Evolutionary conservation across 148 eudicot species (phyloP).

Genomic region (Chenopodium suecicum): DNA sequence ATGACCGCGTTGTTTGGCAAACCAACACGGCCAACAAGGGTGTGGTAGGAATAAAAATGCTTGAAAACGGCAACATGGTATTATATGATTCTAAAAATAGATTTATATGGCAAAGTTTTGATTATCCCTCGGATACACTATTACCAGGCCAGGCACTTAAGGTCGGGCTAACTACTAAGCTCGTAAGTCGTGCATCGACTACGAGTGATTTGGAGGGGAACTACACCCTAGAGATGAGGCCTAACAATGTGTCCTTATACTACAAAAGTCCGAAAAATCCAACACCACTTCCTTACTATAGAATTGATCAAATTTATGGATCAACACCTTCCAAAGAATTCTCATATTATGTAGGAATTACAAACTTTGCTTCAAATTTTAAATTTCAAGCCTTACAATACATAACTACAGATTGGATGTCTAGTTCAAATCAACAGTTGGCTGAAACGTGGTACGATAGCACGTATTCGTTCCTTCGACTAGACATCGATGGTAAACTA

Average conservation of each 20-base stretch:
- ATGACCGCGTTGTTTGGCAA: conserved; percentile 24
- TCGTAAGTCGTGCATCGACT: conserved; percentile 17
- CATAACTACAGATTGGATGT: neutral
- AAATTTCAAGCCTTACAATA: neutral
- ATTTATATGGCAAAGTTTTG: conserved; percentile 31
- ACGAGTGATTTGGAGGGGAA: conserved; percentile 14
- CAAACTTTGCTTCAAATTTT: neutral
- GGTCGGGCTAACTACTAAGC: neutral
- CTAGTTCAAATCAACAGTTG: neutral
- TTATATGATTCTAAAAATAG: conserved; percentile 13
- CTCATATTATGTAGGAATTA: neutral
- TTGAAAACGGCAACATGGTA: conserved; percentile 25
- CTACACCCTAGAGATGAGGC: conserved; percentile 11
- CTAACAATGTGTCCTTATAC: conserved; percentile 13
- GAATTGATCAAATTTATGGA: neutral
- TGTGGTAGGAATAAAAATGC: conserved; percentile 23
- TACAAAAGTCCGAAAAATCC: conserved; percentile 11
- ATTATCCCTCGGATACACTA: conserved; percentile 27
- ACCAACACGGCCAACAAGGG: conserved; percentile 25
- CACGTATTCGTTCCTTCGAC: too few species aligned
- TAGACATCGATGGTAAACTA: neutral
- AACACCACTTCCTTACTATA: conserved; percentile 13
- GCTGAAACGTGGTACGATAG: neutral
- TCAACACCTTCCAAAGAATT: neutral
- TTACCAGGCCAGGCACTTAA: conserved; percentile 23